Evolutionary conservation across 805 yeast genomes (phyloP).

Genomic region (Wickerhamiella musiphila): DNA sequence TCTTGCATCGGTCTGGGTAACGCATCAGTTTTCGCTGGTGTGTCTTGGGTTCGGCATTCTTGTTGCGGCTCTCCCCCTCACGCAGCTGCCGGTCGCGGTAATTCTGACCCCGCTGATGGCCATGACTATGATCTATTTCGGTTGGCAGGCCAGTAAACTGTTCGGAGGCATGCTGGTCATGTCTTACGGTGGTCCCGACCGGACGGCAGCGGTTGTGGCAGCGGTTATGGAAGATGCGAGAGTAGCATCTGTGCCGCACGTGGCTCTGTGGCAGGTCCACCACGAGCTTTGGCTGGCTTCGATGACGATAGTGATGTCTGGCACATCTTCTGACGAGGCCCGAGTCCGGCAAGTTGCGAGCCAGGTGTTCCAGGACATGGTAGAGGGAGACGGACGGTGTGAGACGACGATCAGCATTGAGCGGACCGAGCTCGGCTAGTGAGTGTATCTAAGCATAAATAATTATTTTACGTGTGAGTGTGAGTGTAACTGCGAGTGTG

Average conservation of each 20-base stretch:
- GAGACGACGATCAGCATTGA: constrained; percentile 24
- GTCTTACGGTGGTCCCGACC: constrained; percentile 26
- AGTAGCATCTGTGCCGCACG: constrained; percentile 19
- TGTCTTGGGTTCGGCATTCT: constrained; percentile 21
- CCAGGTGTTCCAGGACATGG: constrained; percentile 13
- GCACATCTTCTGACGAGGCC: constrained; percentile 20
- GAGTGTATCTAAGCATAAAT: constrained; percentile 1
- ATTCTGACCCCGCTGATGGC: constrained; percentile 24
- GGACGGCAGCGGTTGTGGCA: constrained; percentile 15
- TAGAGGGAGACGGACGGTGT: constrained; percentile 18
- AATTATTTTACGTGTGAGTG: background rate
- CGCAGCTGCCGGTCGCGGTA: constrained; percentile 12
- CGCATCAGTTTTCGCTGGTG: constrained; percentile 14
- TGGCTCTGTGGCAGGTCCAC: constrained; percentile 28
- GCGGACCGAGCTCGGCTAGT: constrained; percentile 8
- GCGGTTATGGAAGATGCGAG: constrained; percentile 15
- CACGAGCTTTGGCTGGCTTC: constrained; percentile 26
- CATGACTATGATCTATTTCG: constrained; percentile 24
- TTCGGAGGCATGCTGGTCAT: constrained; percentile 28
- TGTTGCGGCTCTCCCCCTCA: constrained; percentile 18
- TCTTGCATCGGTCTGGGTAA: constrained; percentile 2
- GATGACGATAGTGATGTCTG: constrained; percentile 20
- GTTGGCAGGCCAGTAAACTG: constrained; percentile 25
- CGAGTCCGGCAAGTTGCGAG: constrained; percentile 20
- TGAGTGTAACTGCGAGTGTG: background rate